Evolutionary conservation across 1,284 basidiomycete genomes (phyloP), one percentile per base, ranked within the genome.

Genomic region (Rhodotorula sp.): DNA sequence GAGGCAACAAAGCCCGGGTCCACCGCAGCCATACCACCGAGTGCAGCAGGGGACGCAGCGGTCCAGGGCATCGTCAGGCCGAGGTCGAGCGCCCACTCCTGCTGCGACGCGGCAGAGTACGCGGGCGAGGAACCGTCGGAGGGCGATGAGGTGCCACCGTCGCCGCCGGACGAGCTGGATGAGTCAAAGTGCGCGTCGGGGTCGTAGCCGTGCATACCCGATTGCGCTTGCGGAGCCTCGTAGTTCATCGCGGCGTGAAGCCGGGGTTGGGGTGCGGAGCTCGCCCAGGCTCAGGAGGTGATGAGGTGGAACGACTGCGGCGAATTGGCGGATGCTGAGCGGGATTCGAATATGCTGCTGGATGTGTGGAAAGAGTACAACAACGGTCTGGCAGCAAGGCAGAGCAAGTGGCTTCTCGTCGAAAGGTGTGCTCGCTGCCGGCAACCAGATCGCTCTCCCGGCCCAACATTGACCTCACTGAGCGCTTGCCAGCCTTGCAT

Each of bases 81-180:
- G 30, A 62, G 47, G 15, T 60, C 71, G 30, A 70, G 44, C 7
- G 63, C 59, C 71, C 67, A 69, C 52, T 58, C 62, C 24, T 66
- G 62, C 17, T 64, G 39, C 19, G 58, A 52, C 30, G 59, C 36
- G 36, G 64, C 71, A 29, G 67, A 60, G 57, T 65, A 64, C 39
- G 39, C 39, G 60, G 34, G 34, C 51, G 60, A 61, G 51, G 39
- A 44, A 44, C 39, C 39, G 11, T 61, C 60, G 52, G 71, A 62
- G 46, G 67, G 65, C 36, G 59, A 61, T 30, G 71, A 67, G 51
- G 64, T 55, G 22, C 60, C 30, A 5, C 32, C 49, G 46, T 36
- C 51, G n/a, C 53, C 62, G 32, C 63, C 58, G 29, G 58, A 61
- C 29, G 66, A 64, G n/a, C 62, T 62, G 30, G 69, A 71, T 58